A percentile compares a stretch with the other conserved stretches of the same genome.
phyloP scores from a whole-genome alignment of 2,329 filamentous ascomycete genomes.

The Thielaviopsis ethacetica region DNA sequence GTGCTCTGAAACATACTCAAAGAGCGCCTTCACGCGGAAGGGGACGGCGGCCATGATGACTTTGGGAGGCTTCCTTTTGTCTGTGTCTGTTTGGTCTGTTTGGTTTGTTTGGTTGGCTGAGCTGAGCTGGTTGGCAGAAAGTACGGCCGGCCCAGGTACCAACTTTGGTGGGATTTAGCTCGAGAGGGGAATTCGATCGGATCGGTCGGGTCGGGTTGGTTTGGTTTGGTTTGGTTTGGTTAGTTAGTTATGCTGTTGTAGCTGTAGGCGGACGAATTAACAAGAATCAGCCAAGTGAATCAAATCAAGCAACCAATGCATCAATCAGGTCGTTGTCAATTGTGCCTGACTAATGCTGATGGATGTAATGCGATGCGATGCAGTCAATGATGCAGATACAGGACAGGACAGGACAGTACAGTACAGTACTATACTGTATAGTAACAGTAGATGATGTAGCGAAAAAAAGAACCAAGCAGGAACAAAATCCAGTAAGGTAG shows the following conservation, averaged over 20 bases:
- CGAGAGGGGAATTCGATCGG: neutral
- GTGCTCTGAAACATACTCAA: conserved; percentile 82
- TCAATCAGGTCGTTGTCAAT: neutral
- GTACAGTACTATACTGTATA: no score
- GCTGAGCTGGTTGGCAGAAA: neutral
- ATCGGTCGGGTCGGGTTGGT: neutral
- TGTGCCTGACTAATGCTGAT: neutral
- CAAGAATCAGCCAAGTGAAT: neutral
- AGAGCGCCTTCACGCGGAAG: conserved; percentile 93
- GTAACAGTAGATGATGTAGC: no score
- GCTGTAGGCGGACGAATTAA: neutral
- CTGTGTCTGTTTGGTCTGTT: neutral
- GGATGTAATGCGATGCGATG: neutral
- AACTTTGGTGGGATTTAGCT: neutral
- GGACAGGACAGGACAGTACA: no score
- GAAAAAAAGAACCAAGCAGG: no score
- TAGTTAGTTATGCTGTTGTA: no score
- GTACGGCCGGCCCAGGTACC: neutral
- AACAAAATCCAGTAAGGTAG: no score
- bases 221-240: neutral
- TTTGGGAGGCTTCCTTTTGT: neutral
- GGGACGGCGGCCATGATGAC: conserved; percentile 21
- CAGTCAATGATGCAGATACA: no score
- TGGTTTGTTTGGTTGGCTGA: no score
- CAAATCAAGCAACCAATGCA: neutral